These are phyloP conservation scores for Peronospora destructor DNA, from an alignment of 352 stramenopile species.

Conservation along the genomic window DNA sequence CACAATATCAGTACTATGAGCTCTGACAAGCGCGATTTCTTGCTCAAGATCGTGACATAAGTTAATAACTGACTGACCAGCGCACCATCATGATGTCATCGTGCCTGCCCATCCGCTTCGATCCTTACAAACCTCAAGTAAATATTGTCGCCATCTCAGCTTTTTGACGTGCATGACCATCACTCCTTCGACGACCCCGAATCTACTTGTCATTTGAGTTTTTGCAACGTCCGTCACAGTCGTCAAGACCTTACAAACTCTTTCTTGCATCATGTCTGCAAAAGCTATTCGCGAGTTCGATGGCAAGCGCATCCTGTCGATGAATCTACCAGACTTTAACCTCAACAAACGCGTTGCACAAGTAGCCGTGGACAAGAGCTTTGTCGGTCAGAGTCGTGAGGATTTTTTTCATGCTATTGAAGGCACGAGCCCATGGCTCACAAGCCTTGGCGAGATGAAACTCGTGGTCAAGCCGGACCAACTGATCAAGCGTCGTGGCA, in stretches of 20 bases:
- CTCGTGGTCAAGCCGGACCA: constrained; percentile 97
- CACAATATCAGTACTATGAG: constrained; percentile 1
- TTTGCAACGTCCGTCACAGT: constrained; percentile 31
- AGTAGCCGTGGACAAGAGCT: constrained; percentile 45
- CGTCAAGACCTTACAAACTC: constrained; percentile 8
- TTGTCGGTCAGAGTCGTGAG: constrained; percentile 32
- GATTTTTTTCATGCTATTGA: constrained; percentile 70
- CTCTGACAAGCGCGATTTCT: neutral
- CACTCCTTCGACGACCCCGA: constrained; percentile 1
- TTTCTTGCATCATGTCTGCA: constrained; percentile 78
- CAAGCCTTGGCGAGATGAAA: constrained; percentile 53
- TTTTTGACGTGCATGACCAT: constrained; percentile 18
- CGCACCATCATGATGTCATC: constrained; percentile 38
- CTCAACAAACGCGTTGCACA: constrained; percentile 75
- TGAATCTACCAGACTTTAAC: constrained; percentile 66
- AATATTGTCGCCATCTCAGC: neutral
- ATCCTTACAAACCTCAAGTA: constrained; percentile 20
- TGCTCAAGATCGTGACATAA: neutral
- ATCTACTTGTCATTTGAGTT: constrained; percentile 30
- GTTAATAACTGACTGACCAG: constrained; percentile 1
- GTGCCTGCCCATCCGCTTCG: constrained; percentile 14
- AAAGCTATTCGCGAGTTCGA: constrained; percentile 95
- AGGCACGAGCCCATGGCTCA: constrained; percentile 78
- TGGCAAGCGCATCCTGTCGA: constrained; percentile 90
- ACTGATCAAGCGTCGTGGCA: constrained; percentile 95